Evolutionary conservation across 23 red algal species (phyloP).

Genomic region (Gracilaria vermiculophylla): DNA sequence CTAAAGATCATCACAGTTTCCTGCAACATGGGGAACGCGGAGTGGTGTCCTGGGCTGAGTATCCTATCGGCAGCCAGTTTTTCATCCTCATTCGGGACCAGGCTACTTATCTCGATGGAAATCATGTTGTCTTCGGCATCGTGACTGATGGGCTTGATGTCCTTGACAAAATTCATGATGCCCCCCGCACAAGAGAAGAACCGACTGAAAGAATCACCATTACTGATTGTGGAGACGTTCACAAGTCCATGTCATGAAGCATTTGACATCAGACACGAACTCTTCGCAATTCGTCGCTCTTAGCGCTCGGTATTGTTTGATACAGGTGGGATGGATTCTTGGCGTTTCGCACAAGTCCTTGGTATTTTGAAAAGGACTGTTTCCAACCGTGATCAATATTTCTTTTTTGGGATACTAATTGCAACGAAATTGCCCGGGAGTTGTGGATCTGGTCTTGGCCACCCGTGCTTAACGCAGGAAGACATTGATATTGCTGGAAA

Average conservation of each 20-base stretch:
- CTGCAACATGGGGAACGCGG: conserved; percentile 52
- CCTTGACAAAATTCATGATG: conserved; percentile 64
- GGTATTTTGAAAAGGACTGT: neutral
- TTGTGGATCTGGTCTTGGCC: too few relatives aligned
- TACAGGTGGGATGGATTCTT: too few relatives aligned
- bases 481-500: too few relatives aligned
- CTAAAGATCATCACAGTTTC: conserved; percentile 67
- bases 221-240: conserved; percentile 44
- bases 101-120: conserved; percentile 72
- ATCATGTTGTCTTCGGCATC: conserved; percentile 90
- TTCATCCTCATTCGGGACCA: conserved; percentile 69
- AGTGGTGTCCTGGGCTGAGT: conserved; percentile 80
- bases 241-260: conserved; percentile 24
- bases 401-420: too few relatives aligned
- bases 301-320: neutral
- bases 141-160: conserved; percentile 83
- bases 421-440: too few relatives aligned
- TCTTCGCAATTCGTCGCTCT: neutral
- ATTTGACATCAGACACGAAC: too few relatives aligned
- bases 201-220: conserved; percentile 45
- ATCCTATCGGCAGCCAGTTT: conserved; percentile 90
- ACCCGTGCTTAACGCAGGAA: too few relatives aligned
- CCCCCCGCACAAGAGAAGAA: conserved; percentile 43
- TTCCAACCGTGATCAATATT: neutral
- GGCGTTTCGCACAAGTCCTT: too few relatives aligned